A percentile compares a stretch with the other conserved stretches of the same genome.
These are phyloP conservation scores for Hibiscus syriacus DNA, from an alignment of 345 rosid genomes.

Conservation along the genomic window DNA sequence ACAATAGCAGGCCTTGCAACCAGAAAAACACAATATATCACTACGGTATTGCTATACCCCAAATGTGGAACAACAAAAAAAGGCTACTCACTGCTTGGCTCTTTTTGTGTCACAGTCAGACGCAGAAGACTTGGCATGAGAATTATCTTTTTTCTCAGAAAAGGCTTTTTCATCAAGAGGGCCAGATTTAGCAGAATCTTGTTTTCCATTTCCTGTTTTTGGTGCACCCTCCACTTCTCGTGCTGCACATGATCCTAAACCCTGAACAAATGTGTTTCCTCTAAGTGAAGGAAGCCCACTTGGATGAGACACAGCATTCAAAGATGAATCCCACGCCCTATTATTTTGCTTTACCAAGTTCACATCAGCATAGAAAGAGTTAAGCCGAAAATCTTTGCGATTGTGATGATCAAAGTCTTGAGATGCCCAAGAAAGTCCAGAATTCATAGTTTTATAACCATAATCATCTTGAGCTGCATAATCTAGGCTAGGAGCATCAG, in stretches of 20 bases:
- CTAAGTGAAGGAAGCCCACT: constrained; percentile 40
- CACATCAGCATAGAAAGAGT: constrained; percentile 39
- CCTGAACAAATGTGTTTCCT: constrained; percentile 42
- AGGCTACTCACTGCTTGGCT: constrained; percentile 78
- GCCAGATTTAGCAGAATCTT: constrained; percentile 45
- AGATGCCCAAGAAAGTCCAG: constrained; percentile 51
- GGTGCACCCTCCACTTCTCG: constrained; percentile 46
- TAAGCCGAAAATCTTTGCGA: constrained; percentile 40
- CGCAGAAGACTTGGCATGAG: constrained; percentile 35
- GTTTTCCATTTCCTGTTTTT: constrained; percentile 41
- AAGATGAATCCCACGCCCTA: constrained; percentile 44
- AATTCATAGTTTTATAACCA: constrained; percentile 32
- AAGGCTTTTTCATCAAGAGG: constrained; percentile 42
- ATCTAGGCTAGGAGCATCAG: constrained; percentile 50
- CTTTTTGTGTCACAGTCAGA: constrained; percentile 67
- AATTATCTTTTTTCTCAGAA: constrained; percentile 48
- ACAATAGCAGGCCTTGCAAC: neutral
- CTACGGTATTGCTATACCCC: neutral
- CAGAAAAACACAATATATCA: neutral
- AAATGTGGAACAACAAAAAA: constrained; percentile 5
- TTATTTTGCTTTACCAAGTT: constrained; percentile 42
- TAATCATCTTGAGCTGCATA: constrained; percentile 58
- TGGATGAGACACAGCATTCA: constrained; percentile 31
- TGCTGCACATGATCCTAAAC: constrained; percentile 37
- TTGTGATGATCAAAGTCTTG: constrained; percentile 54